Evolutionary conservation across 2,329 filamentous ascomycete genomes (phyloP).

Genomic region (Beauveria caledonica): DNA sequence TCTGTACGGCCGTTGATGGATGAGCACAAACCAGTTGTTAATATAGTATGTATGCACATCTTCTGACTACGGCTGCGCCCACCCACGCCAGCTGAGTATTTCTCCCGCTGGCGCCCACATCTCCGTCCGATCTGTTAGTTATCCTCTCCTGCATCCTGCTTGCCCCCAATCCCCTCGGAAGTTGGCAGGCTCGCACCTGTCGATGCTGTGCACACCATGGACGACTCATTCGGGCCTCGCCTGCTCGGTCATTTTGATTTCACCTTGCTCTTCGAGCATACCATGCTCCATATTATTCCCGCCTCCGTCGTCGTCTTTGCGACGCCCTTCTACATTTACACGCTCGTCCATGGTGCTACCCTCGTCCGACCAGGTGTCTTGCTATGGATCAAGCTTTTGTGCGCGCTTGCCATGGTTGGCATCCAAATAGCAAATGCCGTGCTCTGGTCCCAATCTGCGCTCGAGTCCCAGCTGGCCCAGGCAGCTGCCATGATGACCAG

Average conservation of each 20-base stretch:
- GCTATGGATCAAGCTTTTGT: constrained; percentile 18
- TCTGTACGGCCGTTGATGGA: neutral
- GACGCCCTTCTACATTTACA: constrained; percentile 1
- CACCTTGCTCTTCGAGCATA: constrained; percentile 3
- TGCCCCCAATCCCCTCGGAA: neutral
- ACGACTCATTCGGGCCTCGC: constrained; percentile 4
- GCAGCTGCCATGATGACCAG: constrained; percentile 21
- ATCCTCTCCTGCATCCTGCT: neutral
- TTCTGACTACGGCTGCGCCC: neutral
- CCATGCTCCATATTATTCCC: neutral
- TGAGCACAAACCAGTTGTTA: neutral
- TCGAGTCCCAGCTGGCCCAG: neutral
- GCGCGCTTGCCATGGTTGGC: rapidly evolving
- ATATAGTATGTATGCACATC: no score
- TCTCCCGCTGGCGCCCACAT: no score
- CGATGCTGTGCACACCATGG: neutral
- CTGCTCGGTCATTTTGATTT: constrained; percentile 7
- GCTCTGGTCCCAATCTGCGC: neutral
- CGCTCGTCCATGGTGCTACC: neutral
- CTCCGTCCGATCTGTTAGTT: no score
- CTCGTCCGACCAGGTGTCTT: constrained; percentile 5
- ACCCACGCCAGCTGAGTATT: no score
- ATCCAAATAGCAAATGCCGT: constrained; percentile 19
- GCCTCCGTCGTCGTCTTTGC: constrained; percentile 10
- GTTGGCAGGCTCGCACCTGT: neutral